These are phyloP conservation scores for Cercis canadensis DNA, from an alignment of 306 rosid genomes.

Conservation along the genomic window DNA sequence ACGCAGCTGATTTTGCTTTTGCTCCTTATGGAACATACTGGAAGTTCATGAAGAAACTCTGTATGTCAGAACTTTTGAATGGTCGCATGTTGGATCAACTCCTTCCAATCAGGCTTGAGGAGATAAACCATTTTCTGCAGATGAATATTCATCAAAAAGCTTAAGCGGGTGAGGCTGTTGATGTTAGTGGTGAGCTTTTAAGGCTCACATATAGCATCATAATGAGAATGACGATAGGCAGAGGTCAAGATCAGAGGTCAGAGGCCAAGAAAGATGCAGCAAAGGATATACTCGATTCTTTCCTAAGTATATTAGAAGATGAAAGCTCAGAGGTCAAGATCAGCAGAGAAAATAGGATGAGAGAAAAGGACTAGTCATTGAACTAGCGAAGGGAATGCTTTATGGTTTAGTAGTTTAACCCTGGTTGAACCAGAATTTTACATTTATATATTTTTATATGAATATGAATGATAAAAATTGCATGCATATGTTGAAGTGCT, in stretches of 20 bases:
- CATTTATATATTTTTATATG: too few relatives aligned
- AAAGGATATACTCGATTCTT: conserved; percentile 45
- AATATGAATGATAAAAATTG: too few relatives aligned
- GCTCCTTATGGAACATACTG: conserved; percentile 68
- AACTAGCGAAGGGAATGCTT: too few relatives aligned
- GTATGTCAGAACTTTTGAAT: conserved; percentile 63
- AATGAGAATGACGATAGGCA: conserved; percentile 54
- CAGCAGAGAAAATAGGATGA: too few relatives aligned
- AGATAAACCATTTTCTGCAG: conserved; percentile 36
- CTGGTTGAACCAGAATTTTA: too few relatives aligned
- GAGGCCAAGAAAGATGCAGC: conserved; percentile 31
- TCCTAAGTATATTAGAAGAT: neutral
- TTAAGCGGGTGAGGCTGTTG: too few relatives aligned
- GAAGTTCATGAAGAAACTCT: conserved; percentile 72
- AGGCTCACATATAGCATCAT: conserved; percentile 46
- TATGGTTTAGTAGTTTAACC: too few relatives aligned
- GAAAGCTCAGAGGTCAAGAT: too few relatives aligned
- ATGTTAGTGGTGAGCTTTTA: too few relatives aligned
- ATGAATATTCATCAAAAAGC: conserved; percentile 17
- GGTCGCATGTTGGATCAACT: conserved; percentile 54
- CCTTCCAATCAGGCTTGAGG: conserved; percentile 50
- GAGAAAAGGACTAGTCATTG: too few relatives aligned
- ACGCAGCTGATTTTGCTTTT: conserved; percentile 46
- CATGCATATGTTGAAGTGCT: too few relatives aligned
- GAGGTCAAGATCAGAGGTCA: conserved; percentile 52